These are phyloP conservation scores for Verticillium nonalfalfae DNA, from an alignment of 2,329 filamentous ascomycete genomes.

Conservation along the genomic window DNA sequence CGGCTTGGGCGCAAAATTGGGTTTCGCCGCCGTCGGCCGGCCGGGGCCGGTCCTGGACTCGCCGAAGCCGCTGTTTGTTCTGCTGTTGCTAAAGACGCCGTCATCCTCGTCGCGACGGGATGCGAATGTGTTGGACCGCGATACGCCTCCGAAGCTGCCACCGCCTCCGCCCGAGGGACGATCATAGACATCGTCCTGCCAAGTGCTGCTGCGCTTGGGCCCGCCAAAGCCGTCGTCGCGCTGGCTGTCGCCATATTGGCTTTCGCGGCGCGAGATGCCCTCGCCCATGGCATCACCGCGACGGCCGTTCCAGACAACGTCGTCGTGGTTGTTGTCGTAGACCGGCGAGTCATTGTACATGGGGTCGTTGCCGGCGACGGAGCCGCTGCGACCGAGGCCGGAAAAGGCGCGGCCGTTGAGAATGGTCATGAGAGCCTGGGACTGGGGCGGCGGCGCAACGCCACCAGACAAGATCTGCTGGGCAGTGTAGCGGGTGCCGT, in stretches of 20 bases:
- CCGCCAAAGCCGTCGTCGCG: slow-evolving; percentile 42
- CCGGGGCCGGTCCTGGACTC: slow-evolving; percentile 55
- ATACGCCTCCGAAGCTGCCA: slow-evolving; percentile 25
- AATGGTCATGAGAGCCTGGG: slow-evolving; percentile 77
- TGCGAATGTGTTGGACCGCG: slow-evolving; percentile 46
- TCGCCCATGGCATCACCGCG: slow-evolving; percentile 67
- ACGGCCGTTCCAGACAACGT: slow-evolving; percentile 76
- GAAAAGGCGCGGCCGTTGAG: slow-evolving; percentile 82
- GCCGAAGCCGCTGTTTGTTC: slow-evolving; percentile 33
- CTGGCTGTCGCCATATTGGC: slow-evolving; percentile 25
- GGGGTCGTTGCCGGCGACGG: slow-evolving; percentile 40
- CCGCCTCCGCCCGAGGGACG: slow-evolving; percentile 29
- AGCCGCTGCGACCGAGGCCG: slow-evolving; percentile 43
- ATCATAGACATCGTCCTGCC: slow-evolving; percentile 73
- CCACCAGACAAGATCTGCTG: slow-evolving; percentile 73
- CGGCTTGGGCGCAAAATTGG: slow-evolving; percentile 63
- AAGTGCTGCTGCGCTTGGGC: slow-evolving; percentile 60
- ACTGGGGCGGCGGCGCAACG: slow-evolving; percentile 71
- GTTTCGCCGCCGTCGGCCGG: slow-evolving; percentile 83
- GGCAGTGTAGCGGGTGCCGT: slow-evolving; percentile 76
- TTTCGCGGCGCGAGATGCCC: slow-evolving; percentile 34
- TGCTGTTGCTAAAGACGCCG: slow-evolving; percentile 5
- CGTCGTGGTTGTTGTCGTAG: slow-evolving; percentile 78
- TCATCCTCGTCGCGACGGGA: slow-evolving; percentile 42
- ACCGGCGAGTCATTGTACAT: slow-evolving; percentile 95